Evolutionary conservation across 2,329 filamentous ascomycete species (phyloP).

Genomic region (Phialophora expanda): DNA sequence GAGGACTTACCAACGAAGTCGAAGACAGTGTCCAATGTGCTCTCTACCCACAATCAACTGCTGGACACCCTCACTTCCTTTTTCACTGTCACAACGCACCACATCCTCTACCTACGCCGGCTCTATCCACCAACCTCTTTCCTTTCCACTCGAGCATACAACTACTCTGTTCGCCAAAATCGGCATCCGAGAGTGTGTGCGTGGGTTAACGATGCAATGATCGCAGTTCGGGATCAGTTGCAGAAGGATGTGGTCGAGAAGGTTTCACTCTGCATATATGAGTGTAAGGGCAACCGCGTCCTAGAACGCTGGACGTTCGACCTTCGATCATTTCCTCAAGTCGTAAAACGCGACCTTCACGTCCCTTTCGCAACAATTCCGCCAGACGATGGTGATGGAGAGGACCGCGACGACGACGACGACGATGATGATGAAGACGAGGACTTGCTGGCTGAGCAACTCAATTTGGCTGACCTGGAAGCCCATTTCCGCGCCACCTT

Average conservation of each 20-base stretch:
- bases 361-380: conserved; percentile 50
- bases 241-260: conserved; percentile 62
- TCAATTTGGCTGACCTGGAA: conserved; percentile 50
- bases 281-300: conserved; percentile 55
- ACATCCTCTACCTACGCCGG: conserved; percentile 78
- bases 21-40: conserved; percentile 46
- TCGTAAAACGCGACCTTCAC: conserved; percentile 53
- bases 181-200: conserved; percentile 83
- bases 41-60: conserved; percentile 49
- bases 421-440: conserved; percentile 15
- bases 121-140: conserved; percentile 82
- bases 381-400: conserved; percentile 20
- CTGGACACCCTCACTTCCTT: conserved; percentile 73
- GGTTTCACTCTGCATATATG: conserved; percentile 63
- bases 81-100: conserved; percentile 81
- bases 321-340: conserved; percentile 60
- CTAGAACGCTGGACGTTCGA: conserved; percentile 67
- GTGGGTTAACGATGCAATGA: conserved; percentile 82
- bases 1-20: conserved; percentile 25
- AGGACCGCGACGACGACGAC: conserved; percentile 13
- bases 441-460: conserved; percentile 38
- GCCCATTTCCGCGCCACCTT: conserved; percentile 57
- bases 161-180: conserved; percentile 81
- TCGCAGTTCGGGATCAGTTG: conserved; percentile 73
- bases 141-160: conserved; percentile 78